Percentiles rank a stretch among this genome's conserved stretches.
Evolutionary conservation across 1,284 basidiomycete genomes (phyloP).

Genomic region (Acaromyces ingoldii): DNA sequence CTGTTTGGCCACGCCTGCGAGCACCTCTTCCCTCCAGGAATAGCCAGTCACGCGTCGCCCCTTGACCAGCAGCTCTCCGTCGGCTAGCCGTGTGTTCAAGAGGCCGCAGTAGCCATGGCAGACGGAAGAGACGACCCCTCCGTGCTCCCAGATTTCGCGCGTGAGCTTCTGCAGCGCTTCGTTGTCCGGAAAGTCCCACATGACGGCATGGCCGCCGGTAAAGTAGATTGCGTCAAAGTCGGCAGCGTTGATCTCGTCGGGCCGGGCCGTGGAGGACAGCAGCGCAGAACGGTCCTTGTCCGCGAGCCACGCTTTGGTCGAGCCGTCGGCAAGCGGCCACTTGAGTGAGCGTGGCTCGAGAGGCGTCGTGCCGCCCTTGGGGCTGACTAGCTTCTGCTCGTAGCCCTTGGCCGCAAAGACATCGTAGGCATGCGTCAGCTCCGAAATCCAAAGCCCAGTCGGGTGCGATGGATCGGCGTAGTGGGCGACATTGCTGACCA

Average conservation of each 20-base stretch:
- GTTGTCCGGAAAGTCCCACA: slow-evolving; percentile 17
- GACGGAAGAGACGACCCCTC: slow-evolving; percentile 18
- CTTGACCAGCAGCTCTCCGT: neutral
- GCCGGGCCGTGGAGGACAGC: neutral
- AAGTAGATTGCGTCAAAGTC: slow-evolving; percentile 11
- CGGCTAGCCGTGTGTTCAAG: neutral
- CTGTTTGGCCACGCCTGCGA: neutral
- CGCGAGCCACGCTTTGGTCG: neutral
- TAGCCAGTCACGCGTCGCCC: neutral
- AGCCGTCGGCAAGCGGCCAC: neutral
- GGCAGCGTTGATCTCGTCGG: slow-evolving; percentile 9
- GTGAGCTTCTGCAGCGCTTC: slow-evolving; percentile 11
- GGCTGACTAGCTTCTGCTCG: neutral
- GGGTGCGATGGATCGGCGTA: neutral
- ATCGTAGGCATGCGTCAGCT: neutral
- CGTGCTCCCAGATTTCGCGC: slow-evolving; percentile 13
- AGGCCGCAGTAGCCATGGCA: slow-evolving; percentile 12
- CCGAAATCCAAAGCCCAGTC: neutral
- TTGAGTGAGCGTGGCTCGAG: neutral
- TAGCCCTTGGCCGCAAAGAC: neutral
- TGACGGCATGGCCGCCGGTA: slow-evolving; percentile 16
- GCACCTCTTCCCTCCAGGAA: neutral
- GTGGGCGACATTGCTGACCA: neutral
- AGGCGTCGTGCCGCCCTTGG: neutral
- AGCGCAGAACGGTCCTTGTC: neutral